These are phyloP conservation scores for Cyanodermella asteris DNA, from an alignment of 2,329 filamentous ascomycete species.

Conservation along the genomic window DNA sequence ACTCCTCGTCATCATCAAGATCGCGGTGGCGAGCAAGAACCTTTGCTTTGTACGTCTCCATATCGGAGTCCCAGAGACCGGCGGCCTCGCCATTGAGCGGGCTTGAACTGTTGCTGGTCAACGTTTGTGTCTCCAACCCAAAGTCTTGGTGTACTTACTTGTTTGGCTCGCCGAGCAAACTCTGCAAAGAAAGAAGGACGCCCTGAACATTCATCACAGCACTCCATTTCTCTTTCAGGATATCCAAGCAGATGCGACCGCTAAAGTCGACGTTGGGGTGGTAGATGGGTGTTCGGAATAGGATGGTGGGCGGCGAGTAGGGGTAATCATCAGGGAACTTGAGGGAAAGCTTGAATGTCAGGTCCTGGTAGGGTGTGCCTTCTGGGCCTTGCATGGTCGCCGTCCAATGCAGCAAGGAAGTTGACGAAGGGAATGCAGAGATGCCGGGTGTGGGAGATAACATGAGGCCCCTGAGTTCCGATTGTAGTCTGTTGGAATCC, in stretches of 20 bases:
- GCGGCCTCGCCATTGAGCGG: constrained; percentile 92
- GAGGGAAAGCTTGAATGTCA: constrained; percentile 83
- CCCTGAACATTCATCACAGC: constrained; percentile 93
- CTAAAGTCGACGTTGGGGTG: constrained; percentile 98
- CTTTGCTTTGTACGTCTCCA: constrained; percentile 62
- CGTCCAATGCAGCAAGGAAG: constrained; percentile 79
- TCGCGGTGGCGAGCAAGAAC: constrained; percentile 42
- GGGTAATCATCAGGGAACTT: constrained; percentile 84
- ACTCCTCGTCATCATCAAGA: constrained; percentile 22
- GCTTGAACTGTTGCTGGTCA: constrained; percentile 42
- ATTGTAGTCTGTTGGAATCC: constrained; percentile 50
- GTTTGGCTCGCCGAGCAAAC: constrained; percentile 86
- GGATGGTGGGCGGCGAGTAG: constrained; percentile 69
- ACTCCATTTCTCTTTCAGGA: constrained; percentile 98
- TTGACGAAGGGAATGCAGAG: constrained; percentile 81
- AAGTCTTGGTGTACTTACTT: constrained; percentile 43
- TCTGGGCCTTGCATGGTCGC: constrained; percentile 82
- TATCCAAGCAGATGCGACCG: constrained; percentile 89
- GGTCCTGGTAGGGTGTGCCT: constrained; percentile 72
- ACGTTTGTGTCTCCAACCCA: not conserved
- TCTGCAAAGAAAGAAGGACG: constrained; percentile 81
- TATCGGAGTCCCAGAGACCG: constrained; percentile 81
- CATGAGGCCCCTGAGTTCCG: constrained; percentile 97
- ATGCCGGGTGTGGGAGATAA: constrained; percentile 80
- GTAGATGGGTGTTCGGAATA: constrained; percentile 98